A percentile compares a stretch with the other conserved stretches of the same genome.
Evolutionary conservation across 129 eudicot species (phyloP).

Genomic region (Gnaphalium uliginosum): DNA sequence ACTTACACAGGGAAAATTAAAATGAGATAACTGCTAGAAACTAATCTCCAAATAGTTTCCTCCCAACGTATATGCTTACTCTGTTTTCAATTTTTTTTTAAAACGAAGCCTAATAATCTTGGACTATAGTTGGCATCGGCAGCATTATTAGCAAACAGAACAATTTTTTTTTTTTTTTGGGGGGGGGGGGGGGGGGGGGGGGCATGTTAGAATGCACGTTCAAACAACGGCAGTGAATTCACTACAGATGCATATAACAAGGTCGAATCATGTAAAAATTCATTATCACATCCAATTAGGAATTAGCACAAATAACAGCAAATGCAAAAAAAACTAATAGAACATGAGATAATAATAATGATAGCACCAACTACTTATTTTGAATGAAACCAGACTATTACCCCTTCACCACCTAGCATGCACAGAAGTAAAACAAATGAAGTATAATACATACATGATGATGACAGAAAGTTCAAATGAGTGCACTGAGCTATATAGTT

Average conservation of each 20-base stretch:
- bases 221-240: neutral
- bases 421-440: neutral
- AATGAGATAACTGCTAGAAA: neutral
- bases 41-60: neutral
- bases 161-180: neutral
- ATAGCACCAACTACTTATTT: neutral
- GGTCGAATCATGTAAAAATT: slow-evolving; percentile 11
- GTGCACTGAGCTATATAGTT: neutral
- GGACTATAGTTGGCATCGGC: neutral
- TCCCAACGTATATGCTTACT: neutral
- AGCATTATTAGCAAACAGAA: slow-evolving; percentile 4
- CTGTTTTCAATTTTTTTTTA: slow-evolving; percentile 10
- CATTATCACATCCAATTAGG: neutral
- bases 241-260: slow-evolving; percentile 23
- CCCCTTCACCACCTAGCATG: neutral
- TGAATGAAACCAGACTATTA: neutral
- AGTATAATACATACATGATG: neutral
- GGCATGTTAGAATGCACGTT: neutral
- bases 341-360: neutral
- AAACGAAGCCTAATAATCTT: neutral
- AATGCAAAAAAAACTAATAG: neutral
- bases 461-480: neutral
- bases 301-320: neutral
- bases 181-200: too few species aligned
- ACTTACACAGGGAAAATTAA: neutral